Conservation (phyloP, 2,329 filamentous ascomycete genomes). For the Stemphylium vesicarium region DNA sequence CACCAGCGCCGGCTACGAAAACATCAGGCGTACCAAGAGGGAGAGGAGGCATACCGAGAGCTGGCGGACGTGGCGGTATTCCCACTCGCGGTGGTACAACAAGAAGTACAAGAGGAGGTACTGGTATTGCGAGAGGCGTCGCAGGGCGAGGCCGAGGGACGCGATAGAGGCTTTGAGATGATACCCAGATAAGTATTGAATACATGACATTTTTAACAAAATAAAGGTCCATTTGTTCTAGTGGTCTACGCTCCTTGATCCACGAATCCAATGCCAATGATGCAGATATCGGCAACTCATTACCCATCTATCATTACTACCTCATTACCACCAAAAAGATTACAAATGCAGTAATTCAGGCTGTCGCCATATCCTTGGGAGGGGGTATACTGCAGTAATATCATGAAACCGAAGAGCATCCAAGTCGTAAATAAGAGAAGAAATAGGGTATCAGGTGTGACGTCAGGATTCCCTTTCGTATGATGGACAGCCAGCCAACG, state of each 20-base stretch:
- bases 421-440: constrained; percentile 25
- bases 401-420: constrained; percentile 3
- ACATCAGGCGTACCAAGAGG: constrained; percentile 30
- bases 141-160: constrained; percentile 43
- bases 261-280: not conserved
- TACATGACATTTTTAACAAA: not conserved
- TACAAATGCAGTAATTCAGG: constrained; percentile 35
- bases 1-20: constrained; percentile 35
- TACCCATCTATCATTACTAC: not conserved
- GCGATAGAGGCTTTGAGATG: constrained; percentile 17
- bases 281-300: not conserved
- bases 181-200: constrained; percentile 7
- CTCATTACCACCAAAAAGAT: constrained; percentile 3
- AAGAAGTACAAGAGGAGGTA: constrained; percentile 43
- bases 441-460: constrained; percentile 11
- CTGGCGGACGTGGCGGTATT: constrained; percentile 42
- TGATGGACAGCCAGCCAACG: not conserved
- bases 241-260: not conserved
- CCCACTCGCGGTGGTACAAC: constrained; percentile 41
- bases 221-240: constrained; percentile 1
- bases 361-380: constrained; percentile 22
- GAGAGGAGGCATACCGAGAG: constrained; percentile 46
- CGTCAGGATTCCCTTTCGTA: not conserved
- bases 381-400: constrained; percentile 41
- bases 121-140: constrained; percentile 46